Percentiles rank a stretch among this genome's conserved stretches.
These are phyloP conservation scores for Hemerocallis citrina DNA, from an alignment of 106 monocot genomes.

Conservation along the genomic window DNA sequence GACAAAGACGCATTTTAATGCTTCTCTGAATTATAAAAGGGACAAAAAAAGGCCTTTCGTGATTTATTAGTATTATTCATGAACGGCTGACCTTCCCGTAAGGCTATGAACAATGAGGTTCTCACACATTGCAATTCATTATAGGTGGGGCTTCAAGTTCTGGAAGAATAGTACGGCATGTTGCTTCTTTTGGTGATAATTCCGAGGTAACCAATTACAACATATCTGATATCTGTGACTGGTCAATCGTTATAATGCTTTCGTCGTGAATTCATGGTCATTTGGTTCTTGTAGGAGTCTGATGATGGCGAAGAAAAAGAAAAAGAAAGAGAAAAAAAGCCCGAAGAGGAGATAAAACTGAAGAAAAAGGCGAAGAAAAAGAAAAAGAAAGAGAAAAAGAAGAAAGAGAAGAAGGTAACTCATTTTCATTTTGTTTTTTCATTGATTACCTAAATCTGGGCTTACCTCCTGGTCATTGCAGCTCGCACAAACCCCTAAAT, in stretches of 20 bases:
- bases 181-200: constrained; percentile 34
- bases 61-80: too few species aligned
- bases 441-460: not conserved
- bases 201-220: constrained; percentile 23
- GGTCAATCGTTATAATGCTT: too few species aligned
- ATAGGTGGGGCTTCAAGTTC: constrained; percentile 22
- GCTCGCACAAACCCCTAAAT: not conserved
- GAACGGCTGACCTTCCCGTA: too few species aligned
- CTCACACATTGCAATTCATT: too few species aligned
- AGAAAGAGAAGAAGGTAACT: constrained; percentile 16
- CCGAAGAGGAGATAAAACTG: not conserved
- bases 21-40: too few species aligned
- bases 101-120: too few species aligned
- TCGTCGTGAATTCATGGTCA: not conserved
- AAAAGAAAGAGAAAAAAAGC: too few species aligned
- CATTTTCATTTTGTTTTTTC: not conserved
- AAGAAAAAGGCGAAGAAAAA: constrained; percentile 9
- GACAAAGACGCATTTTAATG: too few species aligned
- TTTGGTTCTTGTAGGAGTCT: constrained; percentile 4
- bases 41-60: too few species aligned
- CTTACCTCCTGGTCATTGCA: not conserved
- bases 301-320: constrained; percentile 1
- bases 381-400: constrained; percentile 24
- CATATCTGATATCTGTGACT: not conserved
- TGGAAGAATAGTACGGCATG: too few species aligned